A percentile compares a stretch with the other conserved stretches of the same genome.
These are phyloP conservation scores for Schrenkiella parvula DNA, from an alignment of 345 rosid genomes.

Conservation along the genomic window DNA sequence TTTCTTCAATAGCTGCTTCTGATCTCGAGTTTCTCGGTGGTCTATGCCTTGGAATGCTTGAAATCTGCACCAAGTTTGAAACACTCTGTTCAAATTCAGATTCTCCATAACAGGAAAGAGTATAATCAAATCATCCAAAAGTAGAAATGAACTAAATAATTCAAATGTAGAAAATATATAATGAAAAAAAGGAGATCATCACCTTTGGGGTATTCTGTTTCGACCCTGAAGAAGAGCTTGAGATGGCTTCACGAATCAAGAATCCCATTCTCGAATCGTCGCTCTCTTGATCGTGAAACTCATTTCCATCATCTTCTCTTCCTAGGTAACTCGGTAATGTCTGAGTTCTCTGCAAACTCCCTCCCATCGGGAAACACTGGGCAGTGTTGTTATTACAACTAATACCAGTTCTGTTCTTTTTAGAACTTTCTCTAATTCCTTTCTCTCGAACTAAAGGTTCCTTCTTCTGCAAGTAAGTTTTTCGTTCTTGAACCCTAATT, in stretches of 20 bases:
- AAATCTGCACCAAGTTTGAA: slow-evolving; percentile 14
- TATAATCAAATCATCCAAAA: background rate
- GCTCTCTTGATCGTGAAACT: slow-evolving; percentile 40
- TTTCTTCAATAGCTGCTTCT: slow-evolving; percentile 27
- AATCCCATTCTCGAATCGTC: slow-evolving; percentile 52
- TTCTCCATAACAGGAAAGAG: background rate
- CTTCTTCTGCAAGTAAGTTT: slow-evolving; percentile 27
- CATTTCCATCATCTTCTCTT: slow-evolving; percentile 31
- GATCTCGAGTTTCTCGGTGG: slow-evolving; percentile 47
- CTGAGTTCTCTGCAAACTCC: slow-evolving; percentile 44
- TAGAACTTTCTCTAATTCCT: background rate
- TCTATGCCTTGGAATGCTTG: slow-evolving; percentile 35
- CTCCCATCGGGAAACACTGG: slow-evolving; percentile 17
- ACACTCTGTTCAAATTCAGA: background rate
- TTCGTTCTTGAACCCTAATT: slow-evolving; percentile 31
- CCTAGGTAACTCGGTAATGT: slow-evolving; percentile 48
- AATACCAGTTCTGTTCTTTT: slow-evolving; percentile 10
- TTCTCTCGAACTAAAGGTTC: slow-evolving; percentile 22
- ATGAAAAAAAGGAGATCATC: background rate
- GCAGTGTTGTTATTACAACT: background rate
- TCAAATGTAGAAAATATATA: too few relatives aligned
- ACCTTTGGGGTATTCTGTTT: slow-evolving; percentile 25
- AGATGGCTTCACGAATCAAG: slow-evolving; percentile 45
- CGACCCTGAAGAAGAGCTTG: slow-evolving; percentile 24
- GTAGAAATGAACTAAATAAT: too few relatives aligned